Base-by-base conservation (phyloP, 768 basidiomycete genomes). In the Asterophora lycoperdoides region DNA sequence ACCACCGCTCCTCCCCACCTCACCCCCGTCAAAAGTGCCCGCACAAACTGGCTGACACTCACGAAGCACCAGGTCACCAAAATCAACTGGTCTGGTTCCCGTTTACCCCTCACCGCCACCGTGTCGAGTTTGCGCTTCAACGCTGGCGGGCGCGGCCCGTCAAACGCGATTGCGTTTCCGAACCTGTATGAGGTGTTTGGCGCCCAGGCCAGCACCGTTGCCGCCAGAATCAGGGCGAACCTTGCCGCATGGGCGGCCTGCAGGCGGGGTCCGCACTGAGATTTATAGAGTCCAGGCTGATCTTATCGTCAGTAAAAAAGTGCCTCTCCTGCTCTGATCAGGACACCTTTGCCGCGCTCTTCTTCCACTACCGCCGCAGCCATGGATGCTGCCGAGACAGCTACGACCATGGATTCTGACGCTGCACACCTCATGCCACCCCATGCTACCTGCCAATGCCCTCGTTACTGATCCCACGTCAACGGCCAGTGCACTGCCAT, bases 1-100 rank as follows among this genome's bases (percentile, higher is more conserved):
- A 78, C 52, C 73, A 79, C 48, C 73, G 81, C 13, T 77, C 78
- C 4, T 80, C 79, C 80, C 0, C 82, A 81, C 53, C 67, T 78
- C 20, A 74, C 76, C 0, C 80, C 80, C 10, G 74, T 80, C 5
- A 74, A 81, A 57, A 62, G 50, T 33, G 49, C 55, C 20, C 67
- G 78, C 29, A 68, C 68, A 1, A 78, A 77, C 53, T 78, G 77
- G 76, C 59, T 77, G 20, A 75, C 76, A 4, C 63, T 83, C 10
- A 69, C 66, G 1, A 57, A 64, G 29, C 70, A 75, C 46, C 58
- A 70, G 47, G 74, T 76, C 8, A 77, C 73, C 11, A 74, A 73
- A 55, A 68, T 79, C 30, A 64, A 62, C 15, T 76, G 68, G 65
- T 56, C 65, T 1, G 63, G 59, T 35, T 58, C 68, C 1, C 62